Evolutionary conservation across 2,329 filamentous ascomycete species (phyloP).

Genomic region (Sarocladium brachiariae): DNA sequence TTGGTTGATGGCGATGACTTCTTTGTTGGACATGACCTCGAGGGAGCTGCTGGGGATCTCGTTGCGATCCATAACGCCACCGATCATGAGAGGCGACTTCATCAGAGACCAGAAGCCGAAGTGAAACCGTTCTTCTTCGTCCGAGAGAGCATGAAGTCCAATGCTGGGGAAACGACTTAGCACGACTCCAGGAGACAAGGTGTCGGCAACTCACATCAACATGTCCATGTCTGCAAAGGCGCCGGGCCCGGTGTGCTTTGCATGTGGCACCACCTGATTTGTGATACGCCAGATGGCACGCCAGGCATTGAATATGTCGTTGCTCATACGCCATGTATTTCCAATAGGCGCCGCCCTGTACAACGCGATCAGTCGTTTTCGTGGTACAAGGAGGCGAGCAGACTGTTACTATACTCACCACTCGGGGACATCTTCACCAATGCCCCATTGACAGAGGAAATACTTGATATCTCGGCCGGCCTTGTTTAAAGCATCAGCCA

Average conservation of each 20-base stretch:
- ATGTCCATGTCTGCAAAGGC: conserved; percentile 47
- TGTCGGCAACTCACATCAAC: conserved; percentile 31
- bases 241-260: conserved; percentile 34
- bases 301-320: conserved; percentile 47
- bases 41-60: conserved; percentile 33
- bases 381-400: background rate
- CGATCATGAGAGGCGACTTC: conserved; percentile 44
- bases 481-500: conserved; percentile 34
- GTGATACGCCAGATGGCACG: conserved; percentile 42
- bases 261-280: conserved; percentile 43
- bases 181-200: background rate
- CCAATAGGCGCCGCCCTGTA: conserved; percentile 34
- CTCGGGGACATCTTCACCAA: conserved; percentile 37
- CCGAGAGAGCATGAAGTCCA: conserved; percentile 37
- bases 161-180: conserved; percentile 25
- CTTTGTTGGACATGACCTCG: conserved; percentile 39
- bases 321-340: conserved; percentile 44
- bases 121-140: conserved; percentile 43
- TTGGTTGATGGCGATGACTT: conserved; percentile 52
- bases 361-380: background rate
- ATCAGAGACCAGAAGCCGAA: conserved; percentile 46
- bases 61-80: conserved; percentile 32
- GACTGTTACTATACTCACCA: conserved; percentile 23
- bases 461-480: conserved; percentile 37
- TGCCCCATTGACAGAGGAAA: conserved; percentile 47